These are phyloP conservation scores for Phytopythium chamaehyphon DNA, from an alignment of 352 stramenopile genomes.

Conservation along the genomic window DNA sequence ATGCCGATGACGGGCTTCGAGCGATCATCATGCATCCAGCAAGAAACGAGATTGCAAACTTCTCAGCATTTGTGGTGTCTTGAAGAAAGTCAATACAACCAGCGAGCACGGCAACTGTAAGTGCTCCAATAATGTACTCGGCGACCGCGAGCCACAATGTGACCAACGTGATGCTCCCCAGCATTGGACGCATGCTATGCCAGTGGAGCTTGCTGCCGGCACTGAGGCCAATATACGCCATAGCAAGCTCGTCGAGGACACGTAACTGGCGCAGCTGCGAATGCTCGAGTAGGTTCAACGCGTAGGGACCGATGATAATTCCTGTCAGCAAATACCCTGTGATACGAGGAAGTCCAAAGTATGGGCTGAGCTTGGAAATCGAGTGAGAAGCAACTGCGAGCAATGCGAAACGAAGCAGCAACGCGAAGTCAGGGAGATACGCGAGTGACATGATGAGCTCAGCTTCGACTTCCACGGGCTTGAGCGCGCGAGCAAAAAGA, in stretches of 20 bases:
- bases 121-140: constrained; percentile 62
- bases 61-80: constrained; percentile 50
- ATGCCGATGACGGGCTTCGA: constrained; percentile 54
- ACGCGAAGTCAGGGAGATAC: constrained; percentile 47
- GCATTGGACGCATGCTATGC: constrained; percentile 55
- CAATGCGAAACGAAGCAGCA: constrained; percentile 53
- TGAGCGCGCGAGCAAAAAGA: constrained; percentile 56
- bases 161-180: constrained; percentile 48
- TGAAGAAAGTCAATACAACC: constrained; percentile 64
- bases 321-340: constrained; percentile 64
- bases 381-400: constrained; percentile 56
- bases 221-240: constrained; percentile 63
- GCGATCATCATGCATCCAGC: constrained; percentile 73
- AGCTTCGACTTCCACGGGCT: constrained; percentile 50
- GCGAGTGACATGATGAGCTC: constrained; percentile 42
- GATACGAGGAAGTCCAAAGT: constrained; percentile 56
- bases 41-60: constrained; percentile 55
- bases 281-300: constrained; percentile 44
- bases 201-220: constrained; percentile 64
- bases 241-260: constrained; percentile 58
- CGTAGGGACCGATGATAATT: constrained; percentile 61
- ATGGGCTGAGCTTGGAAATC: constrained; percentile 55
- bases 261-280: constrained; percentile 45
- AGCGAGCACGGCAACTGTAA: constrained; percentile 54
- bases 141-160: constrained; percentile 49